Base-by-base conservation (phyloP, 768 basidiomycete species). In the Lactarius tabidus region DNA sequence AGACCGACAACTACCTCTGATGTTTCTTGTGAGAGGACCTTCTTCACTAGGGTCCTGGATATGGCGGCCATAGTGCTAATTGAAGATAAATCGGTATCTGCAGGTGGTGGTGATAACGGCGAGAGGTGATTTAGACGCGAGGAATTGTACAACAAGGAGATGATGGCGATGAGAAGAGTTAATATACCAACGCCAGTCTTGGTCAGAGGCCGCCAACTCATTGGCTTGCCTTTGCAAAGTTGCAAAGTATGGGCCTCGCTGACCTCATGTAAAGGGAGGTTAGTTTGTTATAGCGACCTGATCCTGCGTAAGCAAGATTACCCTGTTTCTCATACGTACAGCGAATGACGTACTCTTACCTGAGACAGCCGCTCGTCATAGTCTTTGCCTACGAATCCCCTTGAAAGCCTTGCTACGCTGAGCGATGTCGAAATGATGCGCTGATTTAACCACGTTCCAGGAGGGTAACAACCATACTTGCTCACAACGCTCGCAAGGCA, bases 1-100 rank as follows among this genome's bases (percentile, higher is more conserved):
- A 52, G 26, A 10, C 7, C 18, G 26, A n/a, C n/a, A 1, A 74
- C 29, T 59, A 87, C 89, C 79, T 91, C 91, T 12, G 85, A 77
- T 3, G 84, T 86, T 73, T 93, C 91, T 20, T 88, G 78, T 0
- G 95, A 88, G 14, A 89, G 77, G 2, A 95, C 90, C 62, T 84
- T 86, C 75, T 93, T 90, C 67, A 85, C 72, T 26, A 94, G 88
- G n/a, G 73, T 76, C 39, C 94, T 86, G 23, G 90, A 89, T 41
- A 82, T 70, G 35, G 80, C 74, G 45, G 74, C 63, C 33, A 73
- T 58, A 45, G 75, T 63, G 74, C 78, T 79, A n/a, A 57, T 67
- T 45, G 59, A 45, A 51, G 33, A 35, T 18, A 20, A 35, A 35
- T 55, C 29, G 53, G 23, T 18, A 10, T 33, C 29, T 29, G 26